Evolutionary conservation across 1,284 basidiomycete species (phyloP).

Genomic region (Ceratobasidium sp.): DNA sequence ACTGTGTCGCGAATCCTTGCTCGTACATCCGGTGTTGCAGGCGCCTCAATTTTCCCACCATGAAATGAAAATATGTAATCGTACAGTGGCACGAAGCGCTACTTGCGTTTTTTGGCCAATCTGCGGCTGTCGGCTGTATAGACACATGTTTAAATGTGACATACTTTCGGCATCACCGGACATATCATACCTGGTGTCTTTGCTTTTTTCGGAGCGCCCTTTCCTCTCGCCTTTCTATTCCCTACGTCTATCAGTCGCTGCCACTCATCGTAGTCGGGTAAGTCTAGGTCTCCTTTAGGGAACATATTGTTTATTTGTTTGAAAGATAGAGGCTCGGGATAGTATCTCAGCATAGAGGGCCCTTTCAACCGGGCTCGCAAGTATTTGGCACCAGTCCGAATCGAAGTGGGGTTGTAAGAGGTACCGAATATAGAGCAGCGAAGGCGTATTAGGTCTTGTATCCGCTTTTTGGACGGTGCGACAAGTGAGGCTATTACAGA

Average conservation of each 20-base stretch:
- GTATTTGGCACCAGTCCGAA: slow-evolving; percentile 88
- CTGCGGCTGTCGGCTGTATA: slow-evolving; percentile 54
- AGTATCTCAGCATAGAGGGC: slow-evolving; percentile 83
- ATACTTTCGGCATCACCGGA: not conserved
- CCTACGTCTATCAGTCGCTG: slow-evolving; percentile 76
- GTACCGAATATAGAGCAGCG: slow-evolving; percentile 86
- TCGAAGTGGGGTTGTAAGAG: slow-evolving; percentile 81
- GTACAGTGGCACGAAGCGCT: slow-evolving; percentile 8
- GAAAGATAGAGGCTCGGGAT: slow-evolving; percentile 71
- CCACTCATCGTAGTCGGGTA: slow-evolving; percentile 74
- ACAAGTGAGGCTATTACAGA: slow-evolving; percentile 35
- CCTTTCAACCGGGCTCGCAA: slow-evolving; percentile 81
- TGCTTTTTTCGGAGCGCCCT: slow-evolving; percentile 84
- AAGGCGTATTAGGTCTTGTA: slow-evolving; percentile 69
- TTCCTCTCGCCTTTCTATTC: slow-evolving; percentile 78
- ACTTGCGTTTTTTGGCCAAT: slow-evolving; percentile 48
- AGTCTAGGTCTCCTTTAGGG: slow-evolving; percentile 62
- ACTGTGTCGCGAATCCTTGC: too few species aligned
- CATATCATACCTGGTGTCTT: slow-evolving; percentile 71
- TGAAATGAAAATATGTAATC: not conserved
- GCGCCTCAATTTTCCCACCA: not conserved
- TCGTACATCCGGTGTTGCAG: not conserved
- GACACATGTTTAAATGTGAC: slow-evolving; percentile 34
- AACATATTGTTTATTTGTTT: slow-evolving; percentile 66
- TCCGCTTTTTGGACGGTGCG: slow-evolving; percentile 55